Evolutionary conservation across 2,329 filamentous ascomycete genomes (phyloP).

Genomic region (Aureobasidium sp.): DNA sequence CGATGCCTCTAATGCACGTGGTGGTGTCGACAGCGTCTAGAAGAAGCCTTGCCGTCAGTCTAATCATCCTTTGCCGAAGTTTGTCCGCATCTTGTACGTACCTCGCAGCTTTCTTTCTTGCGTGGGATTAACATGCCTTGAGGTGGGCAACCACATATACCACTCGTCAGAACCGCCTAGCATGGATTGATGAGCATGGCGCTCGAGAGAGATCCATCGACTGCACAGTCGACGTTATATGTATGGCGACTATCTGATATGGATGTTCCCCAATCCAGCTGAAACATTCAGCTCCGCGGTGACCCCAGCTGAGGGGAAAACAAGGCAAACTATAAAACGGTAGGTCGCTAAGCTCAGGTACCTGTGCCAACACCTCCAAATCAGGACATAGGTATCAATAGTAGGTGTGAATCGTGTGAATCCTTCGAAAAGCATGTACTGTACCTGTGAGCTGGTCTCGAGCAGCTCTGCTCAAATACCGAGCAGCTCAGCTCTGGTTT

Average conservation of each 20-base stretch:
- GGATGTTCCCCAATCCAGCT: background rate
- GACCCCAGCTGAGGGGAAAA: background rate
- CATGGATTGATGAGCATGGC: background rate
- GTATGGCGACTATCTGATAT: background rate
- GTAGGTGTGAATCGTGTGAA: background rate
- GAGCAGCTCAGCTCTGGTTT: background rate
- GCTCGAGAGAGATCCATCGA: background rate
- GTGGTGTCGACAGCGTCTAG: background rate
- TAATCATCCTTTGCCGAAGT: background rate
- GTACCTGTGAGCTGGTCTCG: background rate
- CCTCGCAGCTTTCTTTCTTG: background rate
- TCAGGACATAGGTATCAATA: background rate
- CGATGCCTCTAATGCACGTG: background rate
- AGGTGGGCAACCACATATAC: background rate
- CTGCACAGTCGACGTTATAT: background rate
- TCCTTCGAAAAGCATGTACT: background rate
- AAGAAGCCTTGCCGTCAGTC: background rate
- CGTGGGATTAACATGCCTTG: background rate
- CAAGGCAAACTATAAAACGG: conserved; percentile 1
- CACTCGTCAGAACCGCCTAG: background rate
- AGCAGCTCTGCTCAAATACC: background rate
- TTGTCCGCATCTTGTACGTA: background rate
- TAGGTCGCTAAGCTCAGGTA: background rate
- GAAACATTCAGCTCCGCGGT: background rate
- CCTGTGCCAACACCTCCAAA: background rate